Base-by-base conservation (phyloP, 1,139 yeast species). In the Yamadazyma epiphylla region DNA sequence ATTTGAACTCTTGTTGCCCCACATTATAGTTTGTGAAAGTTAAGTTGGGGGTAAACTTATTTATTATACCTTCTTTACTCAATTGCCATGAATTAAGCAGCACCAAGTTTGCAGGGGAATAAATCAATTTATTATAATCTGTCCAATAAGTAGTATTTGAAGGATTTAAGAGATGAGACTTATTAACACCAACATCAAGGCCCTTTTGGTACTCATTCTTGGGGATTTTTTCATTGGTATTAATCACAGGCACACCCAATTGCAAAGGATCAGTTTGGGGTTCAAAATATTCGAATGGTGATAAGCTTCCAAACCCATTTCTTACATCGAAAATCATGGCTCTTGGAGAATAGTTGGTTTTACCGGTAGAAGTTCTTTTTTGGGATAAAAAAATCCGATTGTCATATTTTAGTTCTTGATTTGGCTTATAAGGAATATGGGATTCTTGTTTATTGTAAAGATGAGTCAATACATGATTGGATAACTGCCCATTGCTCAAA, bases 371-470 rank as follows among this genome's bases (percentile, higher is more conserved):
- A 63, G 61, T 33, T 64, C 62, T 51, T 66, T 42, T 32, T 9
- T 58, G 41, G 6, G 52, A 42, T 19, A 67, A 44, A 36, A 62
- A 67, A 4, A 55, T 55, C 5, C 45, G 36, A 31, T 65, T 60
- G 21, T 49, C 39, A 38, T 74, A 65, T 9, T 49, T 33, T 2
- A 59, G 41, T 9, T 35, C 28, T 14, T 48, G 51, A 39, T 39
- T 47, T 31, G 43, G 59, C 36, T 45, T 48, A 54, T 76, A 75
- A n/a, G 80, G 78, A 33, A 80, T 67, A 43, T 76, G 78, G 9
- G 76, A 61, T 39, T 85, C 94, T 52, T 87, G 95, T 11, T 75
- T 59, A 48, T 91, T 88, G 62, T 79, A 86, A 46, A 86, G 79
- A 46, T 86, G 96, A 0, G 96, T 74, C 4, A 73, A 55, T 9